Percentiles rank a stretch among this genome's conserved stretches.
Evolutionary conservation across 2,329 filamentous ascomycete species (phyloP).

Genomic region (Waltergamsia citrina): DNA sequence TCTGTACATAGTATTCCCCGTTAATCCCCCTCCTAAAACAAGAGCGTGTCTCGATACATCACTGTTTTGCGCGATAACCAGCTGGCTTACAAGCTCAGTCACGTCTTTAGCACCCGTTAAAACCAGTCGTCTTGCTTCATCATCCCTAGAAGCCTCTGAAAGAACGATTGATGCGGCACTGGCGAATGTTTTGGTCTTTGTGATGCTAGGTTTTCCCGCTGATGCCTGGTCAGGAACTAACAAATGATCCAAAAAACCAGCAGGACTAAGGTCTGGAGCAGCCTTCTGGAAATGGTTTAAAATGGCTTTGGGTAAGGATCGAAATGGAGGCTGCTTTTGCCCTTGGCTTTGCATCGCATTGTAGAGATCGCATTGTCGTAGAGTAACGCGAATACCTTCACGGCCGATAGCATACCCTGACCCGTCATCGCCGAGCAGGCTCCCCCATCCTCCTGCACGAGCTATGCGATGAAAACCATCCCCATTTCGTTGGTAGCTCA

Average conservation of each 20-base stretch:
- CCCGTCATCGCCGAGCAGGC: conserved; percentile 32
- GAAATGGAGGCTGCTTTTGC: conserved; percentile 3
- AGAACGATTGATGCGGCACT: conserved; percentile 10
- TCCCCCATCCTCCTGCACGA: conserved; percentile 32
- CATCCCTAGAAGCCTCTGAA: conserved; percentile 6
- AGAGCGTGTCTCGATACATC: conserved; percentile 7
- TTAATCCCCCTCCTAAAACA: conserved; percentile 12
- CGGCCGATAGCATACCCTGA: conserved; percentile 28
- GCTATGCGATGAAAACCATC: conserved; percentile 14
- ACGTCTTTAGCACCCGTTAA: conserved; percentile 9
- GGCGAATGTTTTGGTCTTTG: conserved; percentile 10
- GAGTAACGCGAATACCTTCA: conserved; percentile 19
- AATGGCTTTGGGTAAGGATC: conserved; percentile 9
- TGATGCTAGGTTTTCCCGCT: background rate
- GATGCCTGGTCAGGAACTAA: conserved; percentile 6
- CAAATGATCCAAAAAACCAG: conserved; percentile 11
- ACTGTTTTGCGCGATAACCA: conserved; percentile 8
- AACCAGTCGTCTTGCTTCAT: conserved; percentile 10
- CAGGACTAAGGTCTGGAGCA: conserved; percentile 6
- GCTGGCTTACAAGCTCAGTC: conserved; percentile 7
- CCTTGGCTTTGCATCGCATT: background rate
- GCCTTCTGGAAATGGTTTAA: conserved; percentile 7
- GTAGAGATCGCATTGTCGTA: conserved; percentile 18
- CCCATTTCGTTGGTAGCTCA: conserved; percentile 19
- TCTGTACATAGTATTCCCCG: conserved; percentile 7